These are phyloP conservation scores for Tricholoma hemisulphureum DNA, from an alignment of 768 basidiomycete species.

Conservation along the genomic window DNA sequence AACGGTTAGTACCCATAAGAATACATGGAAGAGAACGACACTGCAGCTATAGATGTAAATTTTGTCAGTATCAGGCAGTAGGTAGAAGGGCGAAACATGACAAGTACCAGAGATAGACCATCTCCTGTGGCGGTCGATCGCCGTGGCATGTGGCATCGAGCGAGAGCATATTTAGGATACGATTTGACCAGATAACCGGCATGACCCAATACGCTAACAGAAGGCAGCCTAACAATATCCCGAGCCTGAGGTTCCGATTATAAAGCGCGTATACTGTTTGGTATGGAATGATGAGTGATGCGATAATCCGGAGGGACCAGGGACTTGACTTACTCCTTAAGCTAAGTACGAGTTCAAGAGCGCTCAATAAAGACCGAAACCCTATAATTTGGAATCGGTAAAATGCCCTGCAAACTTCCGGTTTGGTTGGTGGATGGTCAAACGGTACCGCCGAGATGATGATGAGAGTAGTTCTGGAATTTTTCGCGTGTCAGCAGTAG, in stretches of 20 bases:
- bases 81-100: background rate
- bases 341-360: conserved; percentile 11
- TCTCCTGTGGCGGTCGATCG: background rate
- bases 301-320: background rate
- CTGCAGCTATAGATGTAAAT: background rate
- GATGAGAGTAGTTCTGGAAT: background rate
- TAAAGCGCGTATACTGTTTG: conserved; percentile 14
- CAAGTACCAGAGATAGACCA: background rate
- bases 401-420: conserved; percentile 5
- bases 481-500: background rate
- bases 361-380: conserved; percentile 4
- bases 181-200: background rate
- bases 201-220: background rate
- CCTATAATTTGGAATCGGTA: conserved; percentile 5
- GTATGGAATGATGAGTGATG: background rate
- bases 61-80: background rate
- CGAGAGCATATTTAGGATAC: background rate
- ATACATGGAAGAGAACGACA: background rate
- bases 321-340: conserved; percentile 6
- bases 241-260: conserved; percentile 4
- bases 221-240: background rate
- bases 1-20: conserved; percentile 6
- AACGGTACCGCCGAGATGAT: conserved; percentile 4
- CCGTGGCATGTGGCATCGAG: background rate
- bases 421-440: background rate